These are phyloP conservation scores for Cystofilobasidium macerans DNA, from an alignment of 768 basidiomycete species.

Conservation along the genomic window DNA sequence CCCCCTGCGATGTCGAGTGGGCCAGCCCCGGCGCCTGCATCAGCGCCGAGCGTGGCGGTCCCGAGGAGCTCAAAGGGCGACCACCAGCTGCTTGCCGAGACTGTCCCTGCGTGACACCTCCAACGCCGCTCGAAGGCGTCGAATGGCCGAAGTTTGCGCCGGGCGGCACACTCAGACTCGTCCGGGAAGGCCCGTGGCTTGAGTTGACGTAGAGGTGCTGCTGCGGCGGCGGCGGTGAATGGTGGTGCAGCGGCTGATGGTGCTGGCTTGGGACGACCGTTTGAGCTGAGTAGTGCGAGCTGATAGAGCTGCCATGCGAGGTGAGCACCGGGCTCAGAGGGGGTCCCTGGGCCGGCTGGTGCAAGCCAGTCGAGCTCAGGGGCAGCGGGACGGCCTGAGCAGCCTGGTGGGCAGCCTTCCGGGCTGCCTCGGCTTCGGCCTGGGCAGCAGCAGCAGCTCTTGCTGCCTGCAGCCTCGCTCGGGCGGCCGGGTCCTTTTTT, in stretches of 20 bases:
- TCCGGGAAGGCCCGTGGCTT: background rate
- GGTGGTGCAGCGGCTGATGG: slow-evolving; percentile 3
- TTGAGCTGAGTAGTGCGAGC: too few relatives aligned
- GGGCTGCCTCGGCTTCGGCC: too few relatives aligned
- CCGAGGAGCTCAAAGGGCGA: background rate
- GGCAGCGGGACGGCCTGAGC: background rate
- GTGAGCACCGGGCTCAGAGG: too few relatives aligned
- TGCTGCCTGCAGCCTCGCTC: background rate
- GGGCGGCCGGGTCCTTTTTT: slow-evolving; percentile 6
- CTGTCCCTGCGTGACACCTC: background rate
- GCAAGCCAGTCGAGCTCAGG: slow-evolving; percentile 2
- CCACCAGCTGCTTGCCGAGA: background rate
- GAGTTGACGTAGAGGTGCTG: background rate
- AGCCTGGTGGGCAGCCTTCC: background rate
- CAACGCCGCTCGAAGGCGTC: too few relatives aligned
- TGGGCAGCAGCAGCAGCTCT: too few relatives aligned
- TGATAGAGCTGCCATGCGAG: too few relatives aligned
- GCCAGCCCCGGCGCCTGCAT: slow-evolving; percentile 6
- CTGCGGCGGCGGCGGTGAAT: background rate
- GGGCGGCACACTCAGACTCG: too few relatives aligned
- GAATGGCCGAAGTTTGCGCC: too few relatives aligned
- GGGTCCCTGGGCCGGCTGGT: background rate
- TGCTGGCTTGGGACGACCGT: background rate
- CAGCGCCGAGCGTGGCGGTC: slow-evolving; percentile 12
- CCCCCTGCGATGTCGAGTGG: background rate